Percentiles rank a stretch among this genome's conserved stretches.
phyloP scores from a whole-genome alignment of 306 rosid species.

The Quercus dentata region DNA sequence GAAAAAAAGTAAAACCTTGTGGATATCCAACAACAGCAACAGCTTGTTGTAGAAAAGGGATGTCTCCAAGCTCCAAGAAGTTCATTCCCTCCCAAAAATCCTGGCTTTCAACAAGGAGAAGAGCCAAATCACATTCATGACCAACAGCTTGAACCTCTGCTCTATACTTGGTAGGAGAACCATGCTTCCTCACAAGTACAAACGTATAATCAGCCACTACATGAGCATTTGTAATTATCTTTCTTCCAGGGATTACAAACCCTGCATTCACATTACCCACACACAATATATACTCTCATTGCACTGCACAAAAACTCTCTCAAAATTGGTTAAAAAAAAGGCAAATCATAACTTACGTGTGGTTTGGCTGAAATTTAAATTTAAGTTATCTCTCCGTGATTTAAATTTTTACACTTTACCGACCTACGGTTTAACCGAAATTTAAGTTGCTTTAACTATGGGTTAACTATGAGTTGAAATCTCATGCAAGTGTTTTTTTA shows the following conservation, averaged over 20 bases:
- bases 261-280: constrained; percentile 41
- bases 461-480: too few relatives aligned
- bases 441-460: too few relatives aligned
- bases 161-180: constrained; percentile 78
- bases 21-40: constrained; percentile 96
- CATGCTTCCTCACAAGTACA: constrained; percentile 91
- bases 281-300: not conserved
- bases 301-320: too few relatives aligned
- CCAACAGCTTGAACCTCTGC: constrained; percentile 85
- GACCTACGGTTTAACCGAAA: too few relatives aligned
- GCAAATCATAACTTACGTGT: too few relatives aligned
- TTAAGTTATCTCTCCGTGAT: too few relatives aligned
- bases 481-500: too few relatives aligned
- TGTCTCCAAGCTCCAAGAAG: constrained; percentile 71
- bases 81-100: constrained; percentile 80
- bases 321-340: too few relatives aligned
- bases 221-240: constrained; percentile 89
- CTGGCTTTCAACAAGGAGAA: constrained; percentile 52
- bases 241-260: constrained; percentile 65
- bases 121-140: constrained; percentile 90
- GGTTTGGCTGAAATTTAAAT: too few relatives aligned
- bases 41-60: constrained; percentile 83
- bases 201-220: constrained; percentile 90
- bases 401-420: too few relatives aligned
- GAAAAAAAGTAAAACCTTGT: constrained; percentile 45